Conservation (phyloP, 371 early-diverging fungal species). For the Choanephora cucurbitarum region DNA sequence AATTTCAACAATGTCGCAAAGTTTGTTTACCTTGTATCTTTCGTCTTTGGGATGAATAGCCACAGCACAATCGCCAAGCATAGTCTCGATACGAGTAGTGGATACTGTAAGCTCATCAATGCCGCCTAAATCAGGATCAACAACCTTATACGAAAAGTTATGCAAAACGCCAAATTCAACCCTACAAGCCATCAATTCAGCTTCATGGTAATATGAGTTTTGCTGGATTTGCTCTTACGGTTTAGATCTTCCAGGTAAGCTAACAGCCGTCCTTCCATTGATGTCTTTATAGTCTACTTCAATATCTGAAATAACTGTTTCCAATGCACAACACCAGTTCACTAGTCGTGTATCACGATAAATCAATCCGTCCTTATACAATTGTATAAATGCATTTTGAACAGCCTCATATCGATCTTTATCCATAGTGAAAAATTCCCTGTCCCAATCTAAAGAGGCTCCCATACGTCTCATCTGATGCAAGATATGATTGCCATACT, state of each 20-base stretch:
- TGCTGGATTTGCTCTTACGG: conserved; percentile 26
- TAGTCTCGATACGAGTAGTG: conserved; percentile 99
- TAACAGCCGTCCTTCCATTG: conserved; percentile 57
- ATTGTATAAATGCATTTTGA: conserved; percentile 82
- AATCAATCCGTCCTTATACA: conserved; percentile 88
- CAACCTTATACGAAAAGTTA: conserved; percentile 65
- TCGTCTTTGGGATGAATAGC: conserved; percentile 92
- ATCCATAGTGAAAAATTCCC: conserved; percentile 94
- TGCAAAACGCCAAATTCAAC: conserved; percentile 84
- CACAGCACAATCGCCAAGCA: conserved; percentile 98
- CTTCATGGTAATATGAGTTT: neutral
- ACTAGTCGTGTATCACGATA: conserved; percentile 92
- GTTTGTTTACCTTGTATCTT: conserved; percentile 73
- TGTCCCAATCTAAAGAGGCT: conserved; percentile 83
- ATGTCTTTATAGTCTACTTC: conserved; percentile 84
- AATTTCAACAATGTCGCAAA: too few species aligned
- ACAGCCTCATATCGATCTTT: conserved; percentile 74
- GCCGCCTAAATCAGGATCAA: conserved; percentile 54
- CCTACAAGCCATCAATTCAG: conserved; percentile 34
- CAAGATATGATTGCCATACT: conserved; percentile 62
- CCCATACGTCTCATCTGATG: conserved; percentile 77
- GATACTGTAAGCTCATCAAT: conserved; percentile 80
- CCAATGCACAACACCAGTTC: conserved; percentile 94
- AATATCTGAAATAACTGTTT: conserved; percentile 94
- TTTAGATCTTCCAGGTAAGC: conserved; percentile 72